Conservation (phyloP, 2,329 filamentous ascomycete species). For the Pseudocercospora cruenta region DNA sequence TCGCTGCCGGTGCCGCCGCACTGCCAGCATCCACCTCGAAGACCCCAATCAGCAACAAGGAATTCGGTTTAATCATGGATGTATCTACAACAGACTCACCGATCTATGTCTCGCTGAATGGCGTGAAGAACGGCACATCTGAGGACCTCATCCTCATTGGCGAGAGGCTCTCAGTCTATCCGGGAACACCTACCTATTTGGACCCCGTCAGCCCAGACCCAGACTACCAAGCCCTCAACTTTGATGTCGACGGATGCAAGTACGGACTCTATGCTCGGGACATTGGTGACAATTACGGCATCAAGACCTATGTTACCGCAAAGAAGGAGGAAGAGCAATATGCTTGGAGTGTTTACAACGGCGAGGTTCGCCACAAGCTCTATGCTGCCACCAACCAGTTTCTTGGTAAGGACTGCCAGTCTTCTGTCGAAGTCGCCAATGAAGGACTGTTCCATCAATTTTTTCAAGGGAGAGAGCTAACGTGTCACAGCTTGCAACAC, state of each 20-base stretch:
- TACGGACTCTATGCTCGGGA: slow-evolving; percentile 16
- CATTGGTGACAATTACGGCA: slow-evolving; percentile 18
- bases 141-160: slow-evolving; percentile 15
- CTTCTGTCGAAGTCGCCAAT: background rate
- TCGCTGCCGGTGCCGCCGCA: slow-evolving; percentile 9
- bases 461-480: background rate
- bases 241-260: slow-evolving; percentile 16
- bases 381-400: slow-evolving; percentile 14
- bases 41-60: slow-evolving; percentile 10
- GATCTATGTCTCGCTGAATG: slow-evolving; percentile 18
- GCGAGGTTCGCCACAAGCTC: slow-evolving; percentile 11
- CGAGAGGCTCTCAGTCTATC: slow-evolving; percentile 15
- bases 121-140: slow-evolving; percentile 18
- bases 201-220: background rate
- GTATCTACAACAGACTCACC: slow-evolving; percentile 3
- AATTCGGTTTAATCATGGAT: slow-evolving; percentile 20
- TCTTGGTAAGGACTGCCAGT: background rate
- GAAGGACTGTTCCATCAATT: background rate
- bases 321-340: slow-evolving; percentile 10
- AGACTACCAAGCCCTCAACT: slow-evolving; percentile 13
- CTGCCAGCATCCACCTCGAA: background rate
- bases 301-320: slow-evolving; percentile 11
- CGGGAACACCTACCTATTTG: slow-evolving; percentile 19
- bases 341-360: slow-evolving; percentile 10
- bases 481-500: slow-evolving; percentile 12